Base-by-base conservation (phyloP, 2,329 filamentous ascomycete genomes). In the Trichophyton schoenleinii region DNA sequence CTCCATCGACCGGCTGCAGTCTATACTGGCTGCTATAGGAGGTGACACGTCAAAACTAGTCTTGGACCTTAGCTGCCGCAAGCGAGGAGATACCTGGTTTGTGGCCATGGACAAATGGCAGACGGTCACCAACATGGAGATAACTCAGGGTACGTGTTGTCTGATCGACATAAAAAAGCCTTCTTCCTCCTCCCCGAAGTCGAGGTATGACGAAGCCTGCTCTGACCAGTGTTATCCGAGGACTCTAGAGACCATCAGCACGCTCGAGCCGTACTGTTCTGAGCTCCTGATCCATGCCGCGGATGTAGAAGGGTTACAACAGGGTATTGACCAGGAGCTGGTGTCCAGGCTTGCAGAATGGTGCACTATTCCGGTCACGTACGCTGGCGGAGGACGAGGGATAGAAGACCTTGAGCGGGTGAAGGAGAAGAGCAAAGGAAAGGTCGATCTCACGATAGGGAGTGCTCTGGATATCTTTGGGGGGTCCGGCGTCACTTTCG, bases 81-180 rank as follows among this genome's bases (percentile, higher is more conserved):
- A 86, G 62, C 86, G 85, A 63, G 87, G 81, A 42, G 79, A 86
- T 61, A 86, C 79, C 44, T 99, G 94, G 94, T 91, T 88, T 69
- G 94, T 99, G n/a, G 92, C 94, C 61, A 99, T 95, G 87, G 89
- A 99, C 75, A 95, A 95, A 74, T 99, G 94, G 94, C 94, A 97
- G 79, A 96, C 90, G 1, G 87, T 97, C 61, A 97, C 94, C 1
- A 89, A 96, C 69, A 95, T 96, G 85, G 90, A 96, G 72, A 85
- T 99, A 66, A 92, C 87, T 65, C 80, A 88, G 80, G 88, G 92
- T 91, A 76, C 61, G 74, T 46, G 42, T 31, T 49, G 74, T 46
- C 18, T 49, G 36, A 9, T 36, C 53, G 25, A 18, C 41, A 60
- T 15, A 28, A 11, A 20, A 13, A 25, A 34, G 13, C 3, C 60